Percentiles rank a stretch among this genome's conserved stretches.
phyloP scores from a whole-genome alignment of 805 yeast genomes.

The Schwanniomyces yamadae region DNA sequence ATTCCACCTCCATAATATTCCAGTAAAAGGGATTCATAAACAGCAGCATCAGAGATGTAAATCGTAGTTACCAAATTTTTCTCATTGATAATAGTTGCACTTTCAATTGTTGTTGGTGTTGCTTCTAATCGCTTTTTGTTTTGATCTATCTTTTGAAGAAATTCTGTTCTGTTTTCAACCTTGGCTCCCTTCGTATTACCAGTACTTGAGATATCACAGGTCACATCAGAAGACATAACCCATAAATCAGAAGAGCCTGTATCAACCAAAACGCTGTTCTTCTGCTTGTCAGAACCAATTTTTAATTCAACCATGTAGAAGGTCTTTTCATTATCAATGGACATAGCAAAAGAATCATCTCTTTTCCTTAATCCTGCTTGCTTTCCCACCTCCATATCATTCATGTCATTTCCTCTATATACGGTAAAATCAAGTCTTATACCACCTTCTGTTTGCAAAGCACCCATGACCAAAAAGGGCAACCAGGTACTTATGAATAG shows the following conservation, averaged over 20 bases:
- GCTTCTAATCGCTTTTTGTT: background rate
- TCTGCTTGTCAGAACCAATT: slow-evolving; percentile 20
- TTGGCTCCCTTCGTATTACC: background rate
- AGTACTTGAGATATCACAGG: slow-evolving; percentile 10
- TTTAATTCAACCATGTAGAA: slow-evolving; percentile 16
- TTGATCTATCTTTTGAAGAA: background rate
- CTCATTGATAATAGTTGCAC: background rate
- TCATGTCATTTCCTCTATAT: slow-evolving; percentile 14
- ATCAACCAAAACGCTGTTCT: slow-evolving; percentile 27
- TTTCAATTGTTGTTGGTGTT: background rate
- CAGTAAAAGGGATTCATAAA: background rate
- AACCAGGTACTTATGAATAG: too few species aligned
- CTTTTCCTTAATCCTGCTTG: slow-evolving; percentile 3
- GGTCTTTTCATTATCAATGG: slow-evolving; percentile 9
- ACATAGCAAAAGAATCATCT: slow-evolving; percentile 9
- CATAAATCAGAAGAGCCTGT: slow-evolving; percentile 36
- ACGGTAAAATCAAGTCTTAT: slow-evolving; percentile 19
- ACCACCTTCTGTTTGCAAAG: background rate
- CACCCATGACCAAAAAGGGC: too few species aligned
- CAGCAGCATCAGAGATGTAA: background rate
- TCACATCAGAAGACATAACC: slow-evolving; percentile 18
- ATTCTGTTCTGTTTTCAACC: slow-evolving; percentile 7
- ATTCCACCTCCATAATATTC: background rate
- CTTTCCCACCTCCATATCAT: slow-evolving; percentile 8
- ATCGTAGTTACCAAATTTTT: background rate